Base-by-base conservation (phyloP, 331 rosid genomes). In the Rhamnella rubrinervis region DNA sequence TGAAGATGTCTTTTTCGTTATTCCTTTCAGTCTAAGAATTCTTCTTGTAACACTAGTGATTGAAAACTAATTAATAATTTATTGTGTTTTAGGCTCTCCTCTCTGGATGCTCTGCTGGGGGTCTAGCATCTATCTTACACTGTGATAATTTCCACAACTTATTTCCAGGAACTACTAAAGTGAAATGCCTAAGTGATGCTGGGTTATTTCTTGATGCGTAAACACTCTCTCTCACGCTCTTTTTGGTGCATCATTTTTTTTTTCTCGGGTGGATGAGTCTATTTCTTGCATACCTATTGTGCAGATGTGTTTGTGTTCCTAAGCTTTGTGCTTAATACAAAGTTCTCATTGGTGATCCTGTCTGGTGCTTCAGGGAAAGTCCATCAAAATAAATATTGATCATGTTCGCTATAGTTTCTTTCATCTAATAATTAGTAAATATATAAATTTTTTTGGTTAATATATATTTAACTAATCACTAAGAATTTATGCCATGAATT, bases 61-160 rank as follows among this genome's bases (percentile, higher is more conserved):
- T 28, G 8, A 26, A 4, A 58, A 16, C 1, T 39, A 44, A 41
- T 25, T n/a, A 39, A 39, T 41, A 8, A 11, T 62, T 20, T 25
- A 26, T 37, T 56, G 23, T 72, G 47, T 67, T 78, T 74, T 87
- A 93, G 91, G 93, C 97, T 74, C 92, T 95, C 82, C 93, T 95
- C 59, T 89, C 99, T 1, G 99, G 97, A 63, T 95, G 99, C 83
- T 91, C 99, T 17, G 99, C 97, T 0, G 99, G 99, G 2, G 99
- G 99, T 67, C 66, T 95, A 50, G 99, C 99, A 61, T 75, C 97
- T 61, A 91, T 95, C 57, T 66, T 95, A 70, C 99, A 95, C 74
- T 95, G 98, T 28, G 96, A 95, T 63, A 88, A 91, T 71, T 95
- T 89, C 59, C 78, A 81, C 21, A 79, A 76, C 59, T 81, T 87